Evolutionary conservation across 208 protist species (phyloP), one percentile per base, ranked within the genome.

Genomic region (Angomonas deanei): DNA sequence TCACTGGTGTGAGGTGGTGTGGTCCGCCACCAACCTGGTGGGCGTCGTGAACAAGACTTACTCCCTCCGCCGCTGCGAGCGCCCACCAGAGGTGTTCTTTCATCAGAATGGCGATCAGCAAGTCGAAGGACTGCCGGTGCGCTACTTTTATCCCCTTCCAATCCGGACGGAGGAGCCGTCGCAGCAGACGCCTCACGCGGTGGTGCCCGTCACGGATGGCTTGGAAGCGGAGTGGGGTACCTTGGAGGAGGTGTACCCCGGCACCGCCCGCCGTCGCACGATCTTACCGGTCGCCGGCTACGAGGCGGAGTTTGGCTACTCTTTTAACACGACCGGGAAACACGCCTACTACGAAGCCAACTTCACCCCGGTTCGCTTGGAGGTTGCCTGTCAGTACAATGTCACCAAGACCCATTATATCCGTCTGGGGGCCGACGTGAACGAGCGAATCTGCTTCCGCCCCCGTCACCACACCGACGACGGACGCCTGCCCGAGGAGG

Each of bases 21-120:
- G 86, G 86, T 78, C 66, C 3, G 82, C 79, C 31, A 72, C 32
- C 10, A 93, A 91, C 68, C 58, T 81, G 27, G 75, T 85, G n/a
- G 79, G 73, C 6, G 31, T 56, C 26, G 82, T 85, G 32, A 63
- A 50, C 11, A 88, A 88, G 62, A 91, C 80, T 0, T 92, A 82
- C 70, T 91, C 84, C 5, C 68, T 96, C 31, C 89, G 82, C 2
- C 86, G 89, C 55, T 96, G 86, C 61, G 78, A 86, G 56, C 69
- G 65, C 1, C 86, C 89, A 49, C 86, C 86, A 0, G 65, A 65
- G 23, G 27, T 96, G 36, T 36, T 84, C 19, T 92, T 93, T 65
- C 77, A 91, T 70, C 33, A 69, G 23, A 66, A 74, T 26, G 66
- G 34, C 19, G 46, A 46, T 26, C 79, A 86, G 58, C 60, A 36